Percentiles rank a stretch among this genome's conserved stretches.
Conservation (phyloP, 176 grass and related monocot genomes). For the Guadua angustifolia region DNA sequence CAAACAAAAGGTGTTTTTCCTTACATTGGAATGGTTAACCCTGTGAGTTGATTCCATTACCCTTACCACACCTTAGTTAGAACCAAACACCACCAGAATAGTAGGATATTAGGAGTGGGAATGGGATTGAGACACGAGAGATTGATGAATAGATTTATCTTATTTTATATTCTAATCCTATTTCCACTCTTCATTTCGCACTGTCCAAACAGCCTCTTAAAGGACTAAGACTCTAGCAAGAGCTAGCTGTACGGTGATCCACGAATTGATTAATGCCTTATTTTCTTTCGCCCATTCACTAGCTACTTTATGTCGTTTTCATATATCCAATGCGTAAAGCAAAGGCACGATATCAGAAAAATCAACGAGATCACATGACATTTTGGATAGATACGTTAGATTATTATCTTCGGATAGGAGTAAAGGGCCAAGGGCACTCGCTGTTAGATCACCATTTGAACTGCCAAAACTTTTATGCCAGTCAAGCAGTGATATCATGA, state of each 20-base stretch:
- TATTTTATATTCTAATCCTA: too few species aligned
- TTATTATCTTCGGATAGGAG: neutral
- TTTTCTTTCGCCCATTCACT: neutral
- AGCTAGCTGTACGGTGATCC: neutral
- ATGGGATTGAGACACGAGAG: too few species aligned
- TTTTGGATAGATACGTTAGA: neutral
- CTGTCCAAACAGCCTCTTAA: too few species aligned
- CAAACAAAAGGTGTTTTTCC: too few species aligned
- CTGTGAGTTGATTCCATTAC: too few species aligned
- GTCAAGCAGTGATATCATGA: neutral
- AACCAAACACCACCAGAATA: too few species aligned
- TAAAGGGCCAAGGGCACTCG: neutral
- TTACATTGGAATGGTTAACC: too few species aligned
- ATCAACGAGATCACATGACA: slow-evolving; percentile 8
- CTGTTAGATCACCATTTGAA: neutral
- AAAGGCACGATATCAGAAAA: neutral
- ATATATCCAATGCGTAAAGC: neutral
- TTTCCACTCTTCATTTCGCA: too few species aligned
- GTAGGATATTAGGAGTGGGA: too few species aligned
- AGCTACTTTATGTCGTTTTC: slow-evolving; percentile 32
- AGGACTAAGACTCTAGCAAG: too few species aligned
- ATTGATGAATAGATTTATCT: too few species aligned
- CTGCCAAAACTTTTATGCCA: neutral
- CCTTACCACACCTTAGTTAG: too few species aligned
- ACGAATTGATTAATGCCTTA: neutral